phyloP scores from a whole-genome alignment of 495 filamentous ascomycete genomes.

The Neurospora sp. region DNA sequence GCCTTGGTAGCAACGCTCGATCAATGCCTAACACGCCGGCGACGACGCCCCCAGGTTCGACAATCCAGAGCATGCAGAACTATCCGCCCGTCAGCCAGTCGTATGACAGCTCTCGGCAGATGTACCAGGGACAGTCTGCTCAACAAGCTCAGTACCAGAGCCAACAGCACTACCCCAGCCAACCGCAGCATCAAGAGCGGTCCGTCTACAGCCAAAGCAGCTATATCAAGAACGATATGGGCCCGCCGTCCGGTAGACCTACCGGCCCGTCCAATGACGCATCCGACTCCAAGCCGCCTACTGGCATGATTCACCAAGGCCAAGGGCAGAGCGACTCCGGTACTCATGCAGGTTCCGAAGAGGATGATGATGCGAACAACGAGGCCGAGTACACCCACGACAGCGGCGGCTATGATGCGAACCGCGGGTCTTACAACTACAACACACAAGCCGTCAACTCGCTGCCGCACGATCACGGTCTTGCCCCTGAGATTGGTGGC shows the following conservation, averaged over 20 bases:
- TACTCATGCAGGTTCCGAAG: slow-evolving; percentile 50
- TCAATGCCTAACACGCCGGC: slow-evolving; percentile 89
- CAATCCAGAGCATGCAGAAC: slow-evolving; percentile 65
- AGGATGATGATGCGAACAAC: slow-evolving; percentile 66
- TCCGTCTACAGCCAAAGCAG: slow-evolving; percentile 54
- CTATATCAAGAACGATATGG: slow-evolving; percentile 89
- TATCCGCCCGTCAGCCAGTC: slow-evolving; percentile 60
- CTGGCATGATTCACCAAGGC: slow-evolving; percentile 46
- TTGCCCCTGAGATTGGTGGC: slow-evolving; percentile 76
- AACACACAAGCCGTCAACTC: slow-evolving; percentile 53
- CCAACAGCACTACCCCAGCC: slow-evolving; percentile 31
- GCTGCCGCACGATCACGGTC: slow-evolving; percentile 60
- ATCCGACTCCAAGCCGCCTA: slow-evolving; percentile 57
- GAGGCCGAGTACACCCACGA: slow-evolving; percentile 77
- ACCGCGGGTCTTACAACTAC: slow-evolving; percentile 67
- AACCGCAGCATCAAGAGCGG: slow-evolving; percentile 56
- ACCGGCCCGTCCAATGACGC: slow-evolving; percentile 48
- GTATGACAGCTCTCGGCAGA: slow-evolving; percentile 68
- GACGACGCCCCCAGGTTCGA: slow-evolving; percentile 78
- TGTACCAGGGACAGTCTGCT: slow-evolving; percentile 67
- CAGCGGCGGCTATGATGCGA: slow-evolving; percentile 54
- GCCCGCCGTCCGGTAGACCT: slow-evolving; percentile 61
- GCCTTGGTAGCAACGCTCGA: slow-evolving; percentile 66
- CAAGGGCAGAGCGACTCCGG: slow-evolving; percentile 46
- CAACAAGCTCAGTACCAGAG: slow-evolving; percentile 59